Evolutionary conservation across 225 moss, liverwort and hornwort species (phyloP).

Genomic region (Takakia lepidozioides): DNA sequence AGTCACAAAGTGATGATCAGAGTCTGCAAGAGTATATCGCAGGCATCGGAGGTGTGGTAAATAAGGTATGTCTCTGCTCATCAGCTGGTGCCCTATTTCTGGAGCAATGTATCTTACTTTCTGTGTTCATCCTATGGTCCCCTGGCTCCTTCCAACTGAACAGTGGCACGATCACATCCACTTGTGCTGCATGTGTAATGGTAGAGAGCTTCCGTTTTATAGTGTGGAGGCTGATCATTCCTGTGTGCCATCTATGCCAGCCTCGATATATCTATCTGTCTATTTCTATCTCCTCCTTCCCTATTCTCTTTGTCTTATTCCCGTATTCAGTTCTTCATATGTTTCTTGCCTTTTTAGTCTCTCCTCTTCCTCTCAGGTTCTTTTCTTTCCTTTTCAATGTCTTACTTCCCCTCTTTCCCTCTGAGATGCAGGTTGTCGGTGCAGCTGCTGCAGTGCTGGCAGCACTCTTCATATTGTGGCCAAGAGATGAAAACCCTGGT

Average conservation of each 20-base stretch:
- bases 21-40: slow-evolving; percentile 24
- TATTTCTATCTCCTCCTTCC: background rate
- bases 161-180: too few species aligned
- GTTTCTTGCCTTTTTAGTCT: background rate
- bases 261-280: background rate
- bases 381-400: too few species aligned
- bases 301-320: background rate
- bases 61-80: slow-evolving; percentile 17
- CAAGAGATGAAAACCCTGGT: slow-evolving; percentile 19
- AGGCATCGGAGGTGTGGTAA: slow-evolving; percentile 25
- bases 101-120: background rate
- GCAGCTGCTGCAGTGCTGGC: slow-evolving; percentile 35
- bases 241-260: background rate
- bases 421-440: slow-evolving; percentile 23
- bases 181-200: too few species aligned
- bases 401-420: too few species aligned
- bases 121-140: background rate
- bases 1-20: slow-evolving; percentile 9
- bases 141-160: background rate
- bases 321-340: background rate
- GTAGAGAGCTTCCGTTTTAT: background rate
- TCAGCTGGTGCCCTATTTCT: background rate
- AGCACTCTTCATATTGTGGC: slow-evolving; percentile 40
- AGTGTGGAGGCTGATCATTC: background rate
- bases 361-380: background rate